These are phyloP conservation scores for Neurospora sp. DNA, from an alignment of 495 filamentous ascomycete species.

Conservation along the genomic window DNA sequence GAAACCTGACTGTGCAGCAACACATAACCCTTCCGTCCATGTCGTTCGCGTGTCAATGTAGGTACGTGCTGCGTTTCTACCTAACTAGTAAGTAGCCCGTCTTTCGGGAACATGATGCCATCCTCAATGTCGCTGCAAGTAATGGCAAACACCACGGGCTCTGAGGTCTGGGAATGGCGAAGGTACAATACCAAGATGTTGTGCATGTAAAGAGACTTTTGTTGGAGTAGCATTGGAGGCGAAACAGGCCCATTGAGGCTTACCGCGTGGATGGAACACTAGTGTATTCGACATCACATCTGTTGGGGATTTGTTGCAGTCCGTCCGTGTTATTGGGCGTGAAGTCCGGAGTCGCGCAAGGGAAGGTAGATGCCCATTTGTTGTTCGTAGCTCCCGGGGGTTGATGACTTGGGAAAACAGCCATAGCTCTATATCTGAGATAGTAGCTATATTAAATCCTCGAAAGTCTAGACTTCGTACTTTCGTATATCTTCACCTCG, in stretches of 20 bases:
- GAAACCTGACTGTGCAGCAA: neutral
- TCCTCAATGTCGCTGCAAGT: neutral
- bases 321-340: neutral
- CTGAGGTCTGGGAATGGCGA: neutral
- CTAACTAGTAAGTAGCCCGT: neutral
- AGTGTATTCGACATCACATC: neutral
- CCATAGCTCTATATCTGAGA: neutral
- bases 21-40: neutral
- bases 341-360: neutral
- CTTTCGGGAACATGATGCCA: neutral
- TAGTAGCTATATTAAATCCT: neutral
- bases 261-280: neutral
- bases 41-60: neutral
- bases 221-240: neutral
- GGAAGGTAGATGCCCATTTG: neutral
- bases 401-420: neutral
- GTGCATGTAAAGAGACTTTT: neutral
- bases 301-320: neutral
- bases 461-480: neutral
- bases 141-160: neutral
- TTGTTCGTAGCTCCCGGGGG: neutral
- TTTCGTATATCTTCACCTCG: neutral
- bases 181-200: neutral
- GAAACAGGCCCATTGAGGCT: neutral
- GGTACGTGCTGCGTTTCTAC: neutral